Evolutionary conservation across 2,329 filamentous ascomycete species (phyloP).

Genomic region (Calonectria pseudoturangicola): DNA sequence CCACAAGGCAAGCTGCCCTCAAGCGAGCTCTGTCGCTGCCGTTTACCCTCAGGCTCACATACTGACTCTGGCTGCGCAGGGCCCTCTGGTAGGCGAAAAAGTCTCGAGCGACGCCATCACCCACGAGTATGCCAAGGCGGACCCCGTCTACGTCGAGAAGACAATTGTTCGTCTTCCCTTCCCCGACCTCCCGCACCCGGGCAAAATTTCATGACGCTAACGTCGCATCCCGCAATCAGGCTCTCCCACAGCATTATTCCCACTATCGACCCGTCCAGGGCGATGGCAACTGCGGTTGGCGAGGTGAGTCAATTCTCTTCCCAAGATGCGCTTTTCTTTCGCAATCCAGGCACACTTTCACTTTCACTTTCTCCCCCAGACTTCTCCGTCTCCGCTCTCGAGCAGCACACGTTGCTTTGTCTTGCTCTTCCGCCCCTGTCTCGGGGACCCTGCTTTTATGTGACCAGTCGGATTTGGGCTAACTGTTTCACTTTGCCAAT

Average conservation of each 20-base stretch:
- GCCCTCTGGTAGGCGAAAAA: slow-evolving; percentile 87
- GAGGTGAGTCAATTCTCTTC: slow-evolving; percentile 79
- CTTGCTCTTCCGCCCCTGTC: slow-evolving; percentile 45
- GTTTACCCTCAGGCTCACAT: not conserved
- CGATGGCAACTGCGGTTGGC: slow-evolving; percentile 97
- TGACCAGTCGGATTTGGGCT: slow-evolving; percentile 31
- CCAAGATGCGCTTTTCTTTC: slow-evolving; percentile 28
- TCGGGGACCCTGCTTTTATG: slow-evolving; percentile 39
- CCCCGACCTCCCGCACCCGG: slow-evolving; percentile 30
- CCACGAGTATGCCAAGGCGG: slow-evolving; percentile 90
- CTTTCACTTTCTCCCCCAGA: slow-evolving; percentile 22
- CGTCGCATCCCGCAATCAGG: slow-evolving; percentile 66
- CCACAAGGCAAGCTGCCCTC: slow-evolving; percentile 68
- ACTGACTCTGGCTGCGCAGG: slow-evolving; percentile 71
- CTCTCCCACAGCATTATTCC: slow-evolving; percentile 87
- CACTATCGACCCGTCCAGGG: slow-evolving; percentile 92
- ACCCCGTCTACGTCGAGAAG: slow-evolving; percentile 89
- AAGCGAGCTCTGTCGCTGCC: slow-evolving; percentile 37
- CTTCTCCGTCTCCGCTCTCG: slow-evolving; percentile 31
- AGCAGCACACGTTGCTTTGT: slow-evolving; percentile 39
- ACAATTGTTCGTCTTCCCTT: slow-evolving; percentile 79
- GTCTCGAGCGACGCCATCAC: slow-evolving; percentile 85
- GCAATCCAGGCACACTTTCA: slow-evolving; percentile 33
- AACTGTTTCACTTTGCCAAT: slow-evolving; percentile 34
- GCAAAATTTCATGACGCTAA: slow-evolving; percentile 42